Conservation (phyloP, 331 rosid species). For the Prunus yedoensis region DNA sequence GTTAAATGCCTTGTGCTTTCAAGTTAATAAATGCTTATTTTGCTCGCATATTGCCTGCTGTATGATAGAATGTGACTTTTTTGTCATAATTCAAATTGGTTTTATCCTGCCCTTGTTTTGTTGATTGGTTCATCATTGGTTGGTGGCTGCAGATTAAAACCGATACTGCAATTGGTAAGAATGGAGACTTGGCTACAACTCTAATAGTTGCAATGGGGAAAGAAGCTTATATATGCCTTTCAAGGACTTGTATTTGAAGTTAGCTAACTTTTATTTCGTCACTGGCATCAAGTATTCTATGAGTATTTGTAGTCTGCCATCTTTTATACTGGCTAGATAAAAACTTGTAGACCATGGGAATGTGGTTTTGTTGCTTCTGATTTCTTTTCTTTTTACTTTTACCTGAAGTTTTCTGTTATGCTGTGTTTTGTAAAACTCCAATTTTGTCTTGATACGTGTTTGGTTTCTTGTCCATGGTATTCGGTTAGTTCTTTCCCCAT, state of each 20-base stretch:
- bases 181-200: background rate
- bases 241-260: background rate
- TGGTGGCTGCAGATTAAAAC: constrained; percentile 9
- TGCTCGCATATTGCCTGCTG: background rate
- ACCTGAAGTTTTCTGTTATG: background rate
- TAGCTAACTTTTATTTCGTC: background rate
- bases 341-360: background rate
- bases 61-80: background rate
- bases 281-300: background rate
- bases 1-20: too few species aligned
- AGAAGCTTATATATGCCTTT: background rate
- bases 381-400: background rate
- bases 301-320: background rate
- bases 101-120: background rate
- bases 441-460: background rate
- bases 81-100: background rate
- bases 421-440: background rate
- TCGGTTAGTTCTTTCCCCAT: background rate
- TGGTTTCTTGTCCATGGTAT: background rate
- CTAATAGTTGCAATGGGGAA: background rate
- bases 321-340: background rate
- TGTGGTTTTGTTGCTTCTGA: constrained; percentile 7
- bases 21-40: background rate
- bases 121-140: background rate
- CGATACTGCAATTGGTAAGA: background rate